phyloP scores from a whole-genome alignment of 2,329 filamentous ascomycete species.

The Alternaria brassicicola region DNA sequence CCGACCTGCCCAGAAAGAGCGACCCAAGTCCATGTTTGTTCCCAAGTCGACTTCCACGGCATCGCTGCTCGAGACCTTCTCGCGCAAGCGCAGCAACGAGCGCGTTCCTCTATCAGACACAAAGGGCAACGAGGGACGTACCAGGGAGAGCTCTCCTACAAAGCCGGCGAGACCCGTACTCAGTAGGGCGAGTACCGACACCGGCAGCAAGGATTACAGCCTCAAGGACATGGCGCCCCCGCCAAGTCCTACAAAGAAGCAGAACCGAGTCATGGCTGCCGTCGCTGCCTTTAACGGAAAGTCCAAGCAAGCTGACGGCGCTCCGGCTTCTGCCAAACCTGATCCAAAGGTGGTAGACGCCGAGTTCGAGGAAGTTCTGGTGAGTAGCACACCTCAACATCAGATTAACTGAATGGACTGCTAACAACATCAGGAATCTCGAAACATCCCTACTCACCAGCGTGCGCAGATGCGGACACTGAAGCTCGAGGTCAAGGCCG shows the following conservation, averaged over 20 bases:
- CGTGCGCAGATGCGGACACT: conserved; percentile 92
- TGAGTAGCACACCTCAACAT: conserved; percentile 51
- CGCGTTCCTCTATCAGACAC: conserved; percentile 41
- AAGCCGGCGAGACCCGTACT: conserved; percentile 31
- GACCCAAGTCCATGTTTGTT: conserved; percentile 61
- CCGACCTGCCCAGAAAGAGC: conserved; percentile 43
- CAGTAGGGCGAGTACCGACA: conserved; percentile 40
- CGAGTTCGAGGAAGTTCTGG: conserved; percentile 67
- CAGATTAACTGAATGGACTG: not conserved
- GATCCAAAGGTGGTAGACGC: conserved; percentile 64
- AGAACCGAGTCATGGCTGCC: conserved; percentile 65
- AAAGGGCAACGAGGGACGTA: conserved; percentile 41
- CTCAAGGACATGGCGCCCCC: conserved; percentile 23
- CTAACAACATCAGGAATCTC: conserved; percentile 70
- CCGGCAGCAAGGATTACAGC: conserved; percentile 23
- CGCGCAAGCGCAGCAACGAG: conserved; percentile 46
- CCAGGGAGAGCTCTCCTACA: conserved; percentile 31
- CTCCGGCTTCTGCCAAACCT: conserved; percentile 45
- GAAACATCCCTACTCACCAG: conserved; percentile 93
- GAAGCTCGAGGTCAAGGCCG: conserved; percentile 88
- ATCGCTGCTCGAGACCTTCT: conserved; percentile 49
- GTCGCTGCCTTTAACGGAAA: conserved; percentile 68
- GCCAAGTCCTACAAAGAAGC: conserved; percentile 46
- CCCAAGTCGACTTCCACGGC: conserved; percentile 50
- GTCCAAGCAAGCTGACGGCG: conserved; percentile 47